Base-by-base conservation (phyloP, 768 basidiomycete species). In the Baorangia bicolor region DNA sequence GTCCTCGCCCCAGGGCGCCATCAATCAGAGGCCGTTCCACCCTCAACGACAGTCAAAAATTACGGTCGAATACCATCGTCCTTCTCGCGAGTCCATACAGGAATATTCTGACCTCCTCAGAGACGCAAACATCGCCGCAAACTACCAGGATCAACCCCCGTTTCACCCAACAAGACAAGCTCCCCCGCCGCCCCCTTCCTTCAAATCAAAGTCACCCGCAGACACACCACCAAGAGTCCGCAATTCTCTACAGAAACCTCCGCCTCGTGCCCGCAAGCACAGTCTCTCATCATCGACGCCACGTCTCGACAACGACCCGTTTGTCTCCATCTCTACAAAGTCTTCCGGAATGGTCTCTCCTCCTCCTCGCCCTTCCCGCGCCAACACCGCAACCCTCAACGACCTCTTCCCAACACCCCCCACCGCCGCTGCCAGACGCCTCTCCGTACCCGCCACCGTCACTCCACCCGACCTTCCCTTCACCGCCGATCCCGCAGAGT, bases 341-440 rank as follows among this genome's bases (percentile, higher is more conserved):
- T 47, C 47, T 2, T 14, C 34, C 18, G 4, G 8, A 4, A 77
- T 58, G 44, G 66, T 79, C 3, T 73, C 83, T 0, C 84, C 90
- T 2, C 91, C 91, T 10, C 85, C 87, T 2, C 82, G 92, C 41
- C 92, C 92, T 0, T 91, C 90, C 43, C 82, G 92, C 53, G 88
- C 87, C 56, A 94, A 94, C 70, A 94, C 92, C 5, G 88, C 86
- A 33, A 92, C 79, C 51, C 78, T 93, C 46, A 85, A 80, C 72
- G 91, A 94, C 73, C 74, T 92, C 64, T 87, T 86, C 69, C 75
- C 83, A 6, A 50, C 72, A 9, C 74, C 75, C 51, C 60, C 71
- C 43, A 61, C 73, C 46, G 66, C 79, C 38, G 73, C 79, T 6
- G 63, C 76, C 21, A 82, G 81, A 45, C 81, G 84, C 49, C 73